Percentiles rank a stretch among this genome's conserved stretches.
Conservation (phyloP, 768 basidiomycete genomes). For the Xanthoconium stramineum region DNA sequence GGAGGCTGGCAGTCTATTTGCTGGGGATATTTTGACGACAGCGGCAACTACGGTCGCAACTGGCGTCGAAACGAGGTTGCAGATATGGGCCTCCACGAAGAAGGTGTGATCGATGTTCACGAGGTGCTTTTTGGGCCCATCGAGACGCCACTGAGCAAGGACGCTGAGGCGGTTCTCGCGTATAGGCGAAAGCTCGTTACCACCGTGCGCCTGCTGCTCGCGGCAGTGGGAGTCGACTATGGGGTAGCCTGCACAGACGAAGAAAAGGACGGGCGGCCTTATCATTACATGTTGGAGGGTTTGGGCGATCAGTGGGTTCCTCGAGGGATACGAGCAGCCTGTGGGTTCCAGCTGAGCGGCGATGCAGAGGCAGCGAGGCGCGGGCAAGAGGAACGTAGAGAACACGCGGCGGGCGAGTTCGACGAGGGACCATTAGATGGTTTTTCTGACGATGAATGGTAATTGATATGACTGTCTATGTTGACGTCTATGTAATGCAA, state of each 20-base stretch:
- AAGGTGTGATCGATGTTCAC: constrained; percentile 5
- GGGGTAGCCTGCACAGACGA: not conserved
- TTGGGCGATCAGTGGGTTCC: constrained; percentile 10
- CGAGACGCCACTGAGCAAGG: not conserved
- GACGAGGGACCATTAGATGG: too few relatives aligned
- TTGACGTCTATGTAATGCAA: too few relatives aligned
- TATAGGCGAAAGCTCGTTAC: too few relatives aligned
- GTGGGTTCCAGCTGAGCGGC: constrained; percentile 6
- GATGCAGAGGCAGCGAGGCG: not conserved
- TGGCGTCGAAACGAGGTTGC: too few relatives aligned
- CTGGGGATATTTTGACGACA: too few relatives aligned
- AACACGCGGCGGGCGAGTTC: too few relatives aligned
- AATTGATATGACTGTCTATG: too few relatives aligned
- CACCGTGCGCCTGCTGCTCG: too few relatives aligned
- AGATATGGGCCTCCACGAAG: not conserved
- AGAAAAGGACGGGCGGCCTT: not conserved
- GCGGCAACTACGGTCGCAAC: too few relatives aligned
- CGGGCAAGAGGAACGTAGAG: not conserved
- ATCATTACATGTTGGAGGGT: constrained; percentile 1
- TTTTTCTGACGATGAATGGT: too few relatives aligned
- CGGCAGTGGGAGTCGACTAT: too few relatives aligned
- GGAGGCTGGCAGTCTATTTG: not conserved
- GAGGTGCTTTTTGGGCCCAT: constrained; percentile 6
- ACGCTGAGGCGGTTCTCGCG: not conserved
- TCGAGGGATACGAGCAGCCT: constrained; percentile 11